phyloP scores from a whole-genome alignment of 345 rosid species.

The Euphorbia pulcherrima region DNA sequence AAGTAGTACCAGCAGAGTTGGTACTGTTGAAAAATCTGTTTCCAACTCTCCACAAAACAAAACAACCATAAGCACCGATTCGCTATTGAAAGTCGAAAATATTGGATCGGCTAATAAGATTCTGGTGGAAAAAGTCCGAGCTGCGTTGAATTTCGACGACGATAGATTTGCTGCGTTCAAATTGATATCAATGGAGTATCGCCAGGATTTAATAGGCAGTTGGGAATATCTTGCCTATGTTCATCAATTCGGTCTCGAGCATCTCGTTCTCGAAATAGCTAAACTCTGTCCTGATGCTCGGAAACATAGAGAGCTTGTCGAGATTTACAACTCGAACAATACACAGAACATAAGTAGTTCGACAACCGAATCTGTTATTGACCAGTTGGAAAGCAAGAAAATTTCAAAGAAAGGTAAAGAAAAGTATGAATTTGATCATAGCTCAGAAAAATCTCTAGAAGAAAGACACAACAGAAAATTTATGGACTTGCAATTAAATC shows the following conservation, averaged over 20 bases:
- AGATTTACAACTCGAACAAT: conserved; percentile 17
- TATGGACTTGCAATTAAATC: neutral
- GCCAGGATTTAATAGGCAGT: conserved; percentile 16
- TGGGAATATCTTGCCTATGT: conserved; percentile 24
- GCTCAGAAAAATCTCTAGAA: neutral
- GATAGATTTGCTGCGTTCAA: conserved; percentile 25
- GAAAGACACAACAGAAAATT: neutral
- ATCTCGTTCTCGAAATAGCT: conserved; percentile 27
- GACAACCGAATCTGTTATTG: neutral
- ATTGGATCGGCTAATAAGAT: conserved; percentile 27
- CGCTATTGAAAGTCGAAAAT: neutral
- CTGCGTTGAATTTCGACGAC: conserved; percentile 17
- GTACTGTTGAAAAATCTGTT: neutral
- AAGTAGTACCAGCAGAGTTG: conserved; percentile 1
- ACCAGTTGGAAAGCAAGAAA: neutral
- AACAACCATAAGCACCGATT: neutral
- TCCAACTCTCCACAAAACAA: conserved; percentile 1
- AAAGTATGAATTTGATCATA: conserved; percentile 13
- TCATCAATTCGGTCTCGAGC: conserved; percentile 23
- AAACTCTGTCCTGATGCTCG: conserved; percentile 20
- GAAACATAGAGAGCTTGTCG: conserved; percentile 27
- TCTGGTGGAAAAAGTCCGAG: conserved; percentile 25
- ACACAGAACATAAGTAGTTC: conserved; percentile 6
- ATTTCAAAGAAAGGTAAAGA: conserved; percentile 22
- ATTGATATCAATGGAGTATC: conserved; percentile 17